Base-by-base conservation (phyloP, 169 alveolate species). In the Babesia bovis region DNA sequence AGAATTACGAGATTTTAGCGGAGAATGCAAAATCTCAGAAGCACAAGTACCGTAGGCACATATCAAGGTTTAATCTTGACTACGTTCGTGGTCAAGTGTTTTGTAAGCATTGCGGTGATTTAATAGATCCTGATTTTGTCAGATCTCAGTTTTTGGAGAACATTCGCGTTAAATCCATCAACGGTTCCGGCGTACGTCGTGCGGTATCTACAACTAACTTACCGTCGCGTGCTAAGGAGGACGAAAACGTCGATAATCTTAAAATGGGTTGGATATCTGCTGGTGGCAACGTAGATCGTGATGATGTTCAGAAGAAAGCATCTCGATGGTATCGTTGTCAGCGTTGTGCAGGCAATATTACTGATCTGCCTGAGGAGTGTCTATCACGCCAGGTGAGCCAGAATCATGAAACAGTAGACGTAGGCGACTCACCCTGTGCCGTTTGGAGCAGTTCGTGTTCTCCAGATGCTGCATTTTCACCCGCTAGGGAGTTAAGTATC, bases 21-120 rank as follows among this genome's bases (percentile, higher is more conserved):
- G 66, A 76, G 30, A 87, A 84, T 55, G 90, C 93, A 23, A 73
- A 79, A 17, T 79, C 85, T 15, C 93, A 87, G 53, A 86, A 87
- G 41, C 85, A 87, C 66, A 87, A 83, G 56, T 87, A 87, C 66
- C 83, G 79, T 32, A 53, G 89, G 26, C 90, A 87, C 32, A 61
- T 87, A 21, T 83, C 75, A 28, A 50, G 84, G 59, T 87, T 74
- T 57, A 66, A 76, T 32, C 85, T 76, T 42, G 77, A 79, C n/a
- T 67, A 67, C 33, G 67, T 55, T 9, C 41, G 44, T 30, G 73
- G 82, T 0, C 44, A 49, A 63, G 61, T 71, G 35, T 44, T 63
- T 7, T 71, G 82, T 32, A 71, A 71, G 49, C 70, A 30, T 7
- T 71, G 82, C 44, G 69, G 73, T 2, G 73, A 63, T 23, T 33